Base-by-base conservation (phyloP, 768 basidiomycete genomes). In the Mycena galopus region DNA sequence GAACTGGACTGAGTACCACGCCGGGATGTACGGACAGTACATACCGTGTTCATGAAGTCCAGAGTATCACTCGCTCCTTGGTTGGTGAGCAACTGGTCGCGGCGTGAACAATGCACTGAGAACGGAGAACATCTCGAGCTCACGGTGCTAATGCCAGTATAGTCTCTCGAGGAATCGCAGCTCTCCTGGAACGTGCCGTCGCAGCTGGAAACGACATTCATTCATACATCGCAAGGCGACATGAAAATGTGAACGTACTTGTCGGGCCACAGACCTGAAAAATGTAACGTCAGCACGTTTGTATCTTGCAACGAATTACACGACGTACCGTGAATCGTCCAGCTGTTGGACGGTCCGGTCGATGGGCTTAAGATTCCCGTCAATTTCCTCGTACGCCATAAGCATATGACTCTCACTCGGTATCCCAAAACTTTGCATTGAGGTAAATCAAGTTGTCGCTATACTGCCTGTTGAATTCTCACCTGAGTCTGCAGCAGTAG, bases 311-410 rank as follows among this genome's bases (percentile, higher is more conserved):
- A 14, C 8, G 44, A 32, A 30, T 2, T 14, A 3, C 30, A 60
- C 29, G n/a, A 75, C 86, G 57, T 69, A 90, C 93, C 92, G 65
- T 93, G 93, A 69, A 93, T 90, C 1, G 92, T 94, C 92, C 93
- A 94, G 76, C 89, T 91, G 75, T 92, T 75, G 12, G 78, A 79
- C 7, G 93, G 93, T 14, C 93, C 92, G 23, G 88, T 90, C 4
- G 87, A 79, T 0, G 91, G 89, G 57, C 59, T 66, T 21, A 25
- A 29, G 11, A 30, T 21, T 50, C 37, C 25, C 4, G 51, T 71
- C 32, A 71, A 55, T 53, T 19, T 23, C 7, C 9, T 55, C 35
- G 2, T 12, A 21, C 10, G 30, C 39, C 32, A 16, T 8, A 17
- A 10, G 57, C 3, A 14, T 25, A 27, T 19, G n/a, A 25, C 33